Conservation (phyloP, 78 protist species). For the Bodo saltans region DNA sequence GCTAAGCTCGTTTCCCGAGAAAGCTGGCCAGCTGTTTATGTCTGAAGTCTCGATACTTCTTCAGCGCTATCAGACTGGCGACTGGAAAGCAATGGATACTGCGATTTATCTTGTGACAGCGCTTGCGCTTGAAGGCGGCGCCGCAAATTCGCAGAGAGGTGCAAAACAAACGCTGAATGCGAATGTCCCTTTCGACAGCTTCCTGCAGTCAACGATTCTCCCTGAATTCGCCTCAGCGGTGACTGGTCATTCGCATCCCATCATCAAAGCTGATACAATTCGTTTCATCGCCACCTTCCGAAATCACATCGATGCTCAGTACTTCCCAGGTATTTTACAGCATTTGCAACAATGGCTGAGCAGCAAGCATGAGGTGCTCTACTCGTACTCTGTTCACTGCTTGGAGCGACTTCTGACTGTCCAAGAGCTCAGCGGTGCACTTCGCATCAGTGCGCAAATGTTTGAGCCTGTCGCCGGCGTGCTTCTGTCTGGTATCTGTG, state of each 20-base stretch:
- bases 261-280: slow-evolving; percentile 78
- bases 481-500: slow-evolving; percentile 55
- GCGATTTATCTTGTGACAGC: slow-evolving; percentile 86
- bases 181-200: slow-evolving; percentile 40
- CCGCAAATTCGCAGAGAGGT: not conserved
- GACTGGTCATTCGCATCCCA: no score
- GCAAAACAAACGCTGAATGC: slow-evolving; percentile 41
- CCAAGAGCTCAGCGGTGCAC: slow-evolving; percentile 12
- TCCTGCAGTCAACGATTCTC: slow-evolving; percentile 55
- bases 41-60: slow-evolving; percentile 42
- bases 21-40: slow-evolving; percentile 51
- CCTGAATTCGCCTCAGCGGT: no score
- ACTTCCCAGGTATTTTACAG: slow-evolving; percentile 28
- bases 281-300: slow-evolving; percentile 81
- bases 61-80: slow-evolving; percentile 17
- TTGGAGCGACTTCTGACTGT: slow-evolving; percentile 68
- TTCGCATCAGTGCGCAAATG: not conserved
- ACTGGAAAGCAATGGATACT: slow-evolving; percentile 80
- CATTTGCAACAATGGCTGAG: slow-evolving; percentile 33
- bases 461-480: slow-evolving; percentile 10
- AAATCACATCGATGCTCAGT: slow-evolving; percentile 41
- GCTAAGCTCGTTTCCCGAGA: slow-evolving; percentile 61
- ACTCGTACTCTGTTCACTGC: slow-evolving; percentile 75
- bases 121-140: slow-evolving; percentile 36
- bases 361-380: slow-evolving; percentile 52